Percentiles rank a stretch among this genome's conserved stretches.
These are phyloP conservation scores for Penicillium cosmopolitanum DNA, from an alignment of 495 filamentous ascomycete species.

Conservation along the genomic window DNA sequence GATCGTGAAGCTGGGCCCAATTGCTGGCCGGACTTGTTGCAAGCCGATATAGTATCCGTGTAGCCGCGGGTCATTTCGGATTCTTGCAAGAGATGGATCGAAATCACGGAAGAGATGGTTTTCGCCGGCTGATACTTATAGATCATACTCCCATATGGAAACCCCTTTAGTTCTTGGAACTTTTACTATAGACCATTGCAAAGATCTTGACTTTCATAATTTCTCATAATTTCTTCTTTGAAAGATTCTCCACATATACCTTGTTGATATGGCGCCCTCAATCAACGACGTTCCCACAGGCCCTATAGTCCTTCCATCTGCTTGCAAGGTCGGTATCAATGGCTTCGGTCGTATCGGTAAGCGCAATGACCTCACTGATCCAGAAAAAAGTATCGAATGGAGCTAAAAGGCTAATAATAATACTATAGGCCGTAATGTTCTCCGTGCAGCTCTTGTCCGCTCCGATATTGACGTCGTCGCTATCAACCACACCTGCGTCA, in stretches of 20 bases:
- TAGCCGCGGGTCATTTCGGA: constrained; percentile 22
- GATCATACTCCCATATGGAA: constrained; percentile 11
- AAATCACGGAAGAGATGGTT: background rate
- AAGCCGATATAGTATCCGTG: constrained; percentile 26
- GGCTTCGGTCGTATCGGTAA: constrained; percentile 40
- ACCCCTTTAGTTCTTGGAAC: background rate
- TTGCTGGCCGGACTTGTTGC: constrained; percentile 10
- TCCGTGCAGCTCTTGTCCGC: constrained; percentile 37
- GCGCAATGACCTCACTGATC: background rate
- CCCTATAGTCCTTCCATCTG: constrained; percentile 15
- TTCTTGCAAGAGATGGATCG: background rate
- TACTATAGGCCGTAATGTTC: constrained; percentile 37
- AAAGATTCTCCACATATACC: background rate
- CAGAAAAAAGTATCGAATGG: background rate
- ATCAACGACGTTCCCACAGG: constrained; percentile 29
- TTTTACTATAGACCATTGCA: constrained; percentile 5
- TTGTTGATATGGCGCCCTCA: constrained; percentile 31
- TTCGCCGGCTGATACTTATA: constrained; percentile 26
- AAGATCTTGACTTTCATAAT: background rate
- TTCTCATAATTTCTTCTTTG: background rate
- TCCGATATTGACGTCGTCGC: constrained; percentile 37
- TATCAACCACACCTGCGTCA: constrained; percentile 42
- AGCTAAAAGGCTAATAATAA: background rate
- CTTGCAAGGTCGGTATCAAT: constrained; percentile 38
- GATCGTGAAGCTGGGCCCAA: constrained; percentile 4